Conservation (phyloP, 805 yeast genomes). For the Cyberlindnera suaveolens region DNA sequence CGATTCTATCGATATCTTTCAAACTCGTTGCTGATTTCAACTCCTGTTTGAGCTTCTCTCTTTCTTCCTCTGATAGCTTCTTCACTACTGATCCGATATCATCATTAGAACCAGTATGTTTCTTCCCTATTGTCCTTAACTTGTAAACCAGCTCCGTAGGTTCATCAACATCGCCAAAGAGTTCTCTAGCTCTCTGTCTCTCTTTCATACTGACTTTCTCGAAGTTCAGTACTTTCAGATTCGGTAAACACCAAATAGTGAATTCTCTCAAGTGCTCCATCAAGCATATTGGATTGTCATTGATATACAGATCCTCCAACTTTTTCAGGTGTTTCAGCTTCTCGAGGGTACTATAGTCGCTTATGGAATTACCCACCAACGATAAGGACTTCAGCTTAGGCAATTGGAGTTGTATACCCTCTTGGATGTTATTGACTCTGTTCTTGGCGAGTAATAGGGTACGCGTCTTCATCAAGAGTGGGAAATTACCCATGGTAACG, state of each 20-base stretch:
- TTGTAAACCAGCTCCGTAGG: slow-evolving; percentile 7
- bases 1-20: slow-evolving; percentile 71
- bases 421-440: slow-evolving; percentile 39
- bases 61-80: slow-evolving; percentile 51
- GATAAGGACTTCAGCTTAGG: slow-evolving; percentile 47
- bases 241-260: slow-evolving; percentile 58
- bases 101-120: background rate
- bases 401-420: slow-evolving; percentile 27
- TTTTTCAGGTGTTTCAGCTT: slow-evolving; percentile 33
- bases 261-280: slow-evolving; percentile 51
- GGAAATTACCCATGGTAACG: slow-evolving; percentile 45
- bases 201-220: slow-evolving; percentile 53
- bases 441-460: slow-evolving; percentile 62
- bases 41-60: slow-evolving; percentile 41
- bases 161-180: slow-evolving; percentile 32
- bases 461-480: slow-evolving; percentile 35
- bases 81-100: background rate
- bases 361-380: slow-evolving; percentile 46
- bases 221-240: slow-evolving; percentile 61
- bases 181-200: slow-evolving; percentile 35
- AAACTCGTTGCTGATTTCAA: slow-evolving; percentile 60
- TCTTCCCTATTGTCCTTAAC: slow-evolving; percentile 14
- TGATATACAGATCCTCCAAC: slow-evolving; percentile 43
- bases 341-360: slow-evolving; percentile 37
- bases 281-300: slow-evolving; percentile 52